Percentiles rank a stretch among this genome's conserved stretches.
phyloP scores from a whole-genome alignment of 495 filamentous ascomycete genomes.

The Bacidia gigantensis region DNA sequence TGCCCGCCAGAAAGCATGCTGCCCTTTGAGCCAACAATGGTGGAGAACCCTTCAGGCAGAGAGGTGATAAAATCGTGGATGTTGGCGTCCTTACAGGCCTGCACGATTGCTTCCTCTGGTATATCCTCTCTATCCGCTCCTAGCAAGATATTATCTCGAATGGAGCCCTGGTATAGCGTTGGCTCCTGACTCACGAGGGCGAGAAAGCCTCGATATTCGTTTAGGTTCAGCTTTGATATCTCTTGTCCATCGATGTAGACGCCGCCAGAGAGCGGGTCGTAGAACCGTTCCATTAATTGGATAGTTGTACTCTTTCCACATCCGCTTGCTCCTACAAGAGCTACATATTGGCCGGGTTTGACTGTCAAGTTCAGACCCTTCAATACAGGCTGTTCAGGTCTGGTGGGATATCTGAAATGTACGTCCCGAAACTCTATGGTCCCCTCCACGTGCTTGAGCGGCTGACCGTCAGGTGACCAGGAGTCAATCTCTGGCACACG shows the following conservation, averaged over 20 bases:
- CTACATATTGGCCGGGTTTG: constrained; percentile 64
- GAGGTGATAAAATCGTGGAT: constrained; percentile 85
- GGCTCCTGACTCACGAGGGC: constrained; percentile 80
- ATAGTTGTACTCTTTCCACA: constrained; percentile 80
- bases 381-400: constrained; percentile 67
- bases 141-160: constrained; percentile 70
- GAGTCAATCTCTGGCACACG: constrained; percentile 63
- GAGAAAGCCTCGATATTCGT: constrained; percentile 60
- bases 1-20: constrained; percentile 70
- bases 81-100: constrained; percentile 76
- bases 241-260: constrained; percentile 63
- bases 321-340: constrained; percentile 67
- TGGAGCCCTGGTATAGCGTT: constrained; percentile 72
- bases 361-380: constrained; percentile 59
- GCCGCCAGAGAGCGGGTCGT: constrained; percentile 61
- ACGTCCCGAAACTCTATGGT: constrained; percentile 67
- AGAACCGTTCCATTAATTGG: constrained; percentile 69
- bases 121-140: constrained; percentile 50
- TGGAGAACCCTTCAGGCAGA: constrained; percentile 60
- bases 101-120: constrained; percentile 51
- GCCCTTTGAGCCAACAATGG: constrained; percentile 63
- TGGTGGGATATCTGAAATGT: constrained; percentile 69
- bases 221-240: constrained; percentile 60
- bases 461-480: constrained; percentile 63
- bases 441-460: constrained; percentile 44